phyloP scores from a whole-genome alignment of 306 rosid species.

The Pterocarpus macrocarpus region DNA sequence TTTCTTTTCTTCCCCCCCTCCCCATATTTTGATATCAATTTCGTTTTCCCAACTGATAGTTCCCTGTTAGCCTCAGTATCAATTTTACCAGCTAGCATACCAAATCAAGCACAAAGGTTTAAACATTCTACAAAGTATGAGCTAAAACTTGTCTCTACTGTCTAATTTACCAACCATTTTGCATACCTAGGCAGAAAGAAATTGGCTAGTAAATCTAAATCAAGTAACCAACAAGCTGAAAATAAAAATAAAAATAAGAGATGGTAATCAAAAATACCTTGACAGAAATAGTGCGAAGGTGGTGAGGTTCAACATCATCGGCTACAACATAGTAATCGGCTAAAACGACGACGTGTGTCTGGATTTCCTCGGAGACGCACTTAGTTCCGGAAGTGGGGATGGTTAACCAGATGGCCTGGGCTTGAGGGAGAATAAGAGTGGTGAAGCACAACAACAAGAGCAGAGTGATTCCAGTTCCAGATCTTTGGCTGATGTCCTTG shows the following conservation, averaged over 20 bases:
- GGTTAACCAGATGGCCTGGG: constrained; percentile 55
- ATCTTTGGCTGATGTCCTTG: constrained; percentile 14
- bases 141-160: background rate
- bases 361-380: constrained; percentile 72
- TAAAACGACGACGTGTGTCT: constrained; percentile 60
- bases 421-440: constrained; percentile 30
- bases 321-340: constrained; percentile 65
- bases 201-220: background rate
- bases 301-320: constrained; percentile 47
- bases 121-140: background rate
- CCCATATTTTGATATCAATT: too few relatives aligned
- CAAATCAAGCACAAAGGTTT: too few relatives aligned
- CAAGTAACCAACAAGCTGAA: background rate
- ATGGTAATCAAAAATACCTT: constrained; percentile 42
- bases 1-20: too few relatives aligned
- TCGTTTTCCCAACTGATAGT: too few relatives aligned
- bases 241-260: background rate
- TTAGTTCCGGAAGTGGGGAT: constrained; percentile 63
- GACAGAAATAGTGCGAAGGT: constrained; percentile 52
- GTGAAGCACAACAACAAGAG: constrained; percentile 45
- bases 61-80: too few relatives aligned
- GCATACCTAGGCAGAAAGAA: background rate
- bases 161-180: background rate
- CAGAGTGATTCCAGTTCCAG: constrained; percentile 26
- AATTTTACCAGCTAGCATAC: too few relatives aligned